Percentiles rank a stretch among this genome's conserved stretches.
Conservation (phyloP, 73 alveolate genomes). For the Tetrahymena malaccensis region DNA sequence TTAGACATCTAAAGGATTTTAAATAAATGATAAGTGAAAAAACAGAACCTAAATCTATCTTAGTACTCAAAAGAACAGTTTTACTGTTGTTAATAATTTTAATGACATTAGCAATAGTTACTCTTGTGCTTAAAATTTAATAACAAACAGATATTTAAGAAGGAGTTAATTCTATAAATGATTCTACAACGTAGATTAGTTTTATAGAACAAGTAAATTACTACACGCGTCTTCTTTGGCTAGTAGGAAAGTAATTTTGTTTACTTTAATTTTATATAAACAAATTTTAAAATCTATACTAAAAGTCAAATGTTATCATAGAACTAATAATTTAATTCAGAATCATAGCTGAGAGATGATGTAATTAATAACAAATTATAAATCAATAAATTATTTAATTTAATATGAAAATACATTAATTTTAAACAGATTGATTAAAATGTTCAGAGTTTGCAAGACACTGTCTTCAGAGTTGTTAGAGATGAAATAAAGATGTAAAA, state of each 20-base stretch:
- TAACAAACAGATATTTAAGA: constrained; percentile 23
- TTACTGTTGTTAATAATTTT: constrained; percentile 13
- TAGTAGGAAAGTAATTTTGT: constrained; percentile 9
- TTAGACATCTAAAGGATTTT: constrained; percentile 37
- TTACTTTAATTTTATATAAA: neutral
- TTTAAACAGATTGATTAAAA: neutral
- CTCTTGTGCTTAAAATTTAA: neutral
- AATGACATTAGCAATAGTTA: constrained; percentile 14
- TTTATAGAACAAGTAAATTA: constrained; percentile 25
- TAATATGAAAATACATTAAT: neutral
- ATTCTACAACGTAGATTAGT: constrained; percentile 1
- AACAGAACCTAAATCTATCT: constrained; percentile 36
- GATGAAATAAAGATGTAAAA: neutral
- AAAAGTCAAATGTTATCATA: neutral
- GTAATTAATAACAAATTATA: neutral
- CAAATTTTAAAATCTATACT: neutral
- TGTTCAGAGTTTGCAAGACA: neutral
- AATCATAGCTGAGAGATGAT: neutral
- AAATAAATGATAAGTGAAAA: constrained; percentile 34
- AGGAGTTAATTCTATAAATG: constrained; percentile 26
- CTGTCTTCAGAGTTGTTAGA: neutral
- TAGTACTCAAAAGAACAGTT: constrained; percentile 34
- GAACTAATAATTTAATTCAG: neutral
- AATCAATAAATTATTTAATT: too few species aligned
- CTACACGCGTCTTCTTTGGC: constrained; percentile 15